These are phyloP conservation scores for Alternaria angustiovoidea DNA, from an alignment of 2,329 filamentous ascomycete species.

Conservation along the genomic window DNA sequence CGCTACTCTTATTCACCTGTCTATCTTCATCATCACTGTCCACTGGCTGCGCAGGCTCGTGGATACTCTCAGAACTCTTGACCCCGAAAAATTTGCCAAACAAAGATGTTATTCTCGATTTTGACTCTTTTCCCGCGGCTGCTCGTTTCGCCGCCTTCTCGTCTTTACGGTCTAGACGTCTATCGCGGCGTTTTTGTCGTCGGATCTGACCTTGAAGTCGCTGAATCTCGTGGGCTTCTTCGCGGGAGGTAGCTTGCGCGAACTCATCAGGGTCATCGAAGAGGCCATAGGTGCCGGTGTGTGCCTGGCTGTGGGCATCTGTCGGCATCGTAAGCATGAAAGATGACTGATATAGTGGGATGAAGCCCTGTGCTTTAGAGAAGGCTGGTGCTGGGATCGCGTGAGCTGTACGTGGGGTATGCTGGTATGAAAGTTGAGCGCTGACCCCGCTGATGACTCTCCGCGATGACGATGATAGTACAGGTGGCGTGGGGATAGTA, in stretches of 20 bases:
- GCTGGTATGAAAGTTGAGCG: not conserved
- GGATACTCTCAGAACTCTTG: not conserved
- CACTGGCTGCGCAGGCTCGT: not conserved
- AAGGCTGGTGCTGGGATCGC: not conserved
- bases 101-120: not conserved
- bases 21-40: not conserved
- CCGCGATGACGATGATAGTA: not conserved
- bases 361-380: not conserved
- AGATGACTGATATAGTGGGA: not conserved
- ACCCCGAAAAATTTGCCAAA: not conserved
- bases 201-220: constrained; percentile 5
- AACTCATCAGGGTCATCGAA: constrained; percentile 29
- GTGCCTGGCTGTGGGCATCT: constrained; percentile 8
- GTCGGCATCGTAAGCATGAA: constrained; percentile 5
- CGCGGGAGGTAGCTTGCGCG: not conserved
- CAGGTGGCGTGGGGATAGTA: not conserved
- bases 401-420: not conserved
- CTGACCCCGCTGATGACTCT: not conserved
- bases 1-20: not conserved
- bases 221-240: constrained; percentile 8
- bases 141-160: constrained; percentile 1
- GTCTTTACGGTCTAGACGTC: constrained; percentile 1
- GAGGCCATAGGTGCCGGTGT: constrained; percentile 28
- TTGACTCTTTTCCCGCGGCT: not conserved
- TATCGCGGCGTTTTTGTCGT: not conserved